Percentiles rank a stretch among this genome's conserved stretches.
phyloP scores from a whole-genome alignment of 108 stramenopile species.

The Stephanodiscus triporus region DNA sequence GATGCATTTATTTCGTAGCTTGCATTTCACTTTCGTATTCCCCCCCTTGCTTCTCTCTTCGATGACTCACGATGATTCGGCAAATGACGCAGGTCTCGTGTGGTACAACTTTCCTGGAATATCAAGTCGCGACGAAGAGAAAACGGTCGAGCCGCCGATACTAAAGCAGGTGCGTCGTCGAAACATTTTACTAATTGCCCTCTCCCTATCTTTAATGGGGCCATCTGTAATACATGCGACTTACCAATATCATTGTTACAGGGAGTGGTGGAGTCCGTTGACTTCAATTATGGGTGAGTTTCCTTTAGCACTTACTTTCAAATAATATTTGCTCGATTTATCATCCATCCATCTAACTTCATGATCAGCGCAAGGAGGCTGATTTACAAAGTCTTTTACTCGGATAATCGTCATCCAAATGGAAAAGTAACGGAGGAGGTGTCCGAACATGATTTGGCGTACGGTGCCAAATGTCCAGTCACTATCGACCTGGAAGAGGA shows the following conservation, averaged over 20 bases:
- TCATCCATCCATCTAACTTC: neutral
- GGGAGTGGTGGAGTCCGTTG: slow-evolving; percentile 11
- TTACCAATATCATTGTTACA: neutral
- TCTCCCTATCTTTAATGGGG: no score
- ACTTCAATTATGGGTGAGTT: slow-evolving; percentile 5
- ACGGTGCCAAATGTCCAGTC: slow-evolving; percentile 10
- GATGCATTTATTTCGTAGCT: neutral
- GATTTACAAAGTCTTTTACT: neutral
- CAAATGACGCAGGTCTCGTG: slow-evolving; percentile 4
- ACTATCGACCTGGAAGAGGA: slow-evolving; percentile 7
- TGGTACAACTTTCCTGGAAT: slow-evolving; percentile 1
- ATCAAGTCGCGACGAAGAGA: neutral
- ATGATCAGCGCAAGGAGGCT: slow-evolving; percentile 2
- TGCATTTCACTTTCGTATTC: neutral
- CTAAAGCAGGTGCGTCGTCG: slow-evolving; percentile 1
- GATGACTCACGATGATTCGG: no score
- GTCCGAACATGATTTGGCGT: slow-evolving; percentile 2
- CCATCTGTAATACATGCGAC: no score
- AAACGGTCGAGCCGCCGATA: neutral
- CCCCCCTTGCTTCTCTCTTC: neutral
- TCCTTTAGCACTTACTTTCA: neutral
- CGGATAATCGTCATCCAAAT: neutral
- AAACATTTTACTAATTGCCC: no score
- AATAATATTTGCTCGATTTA: neutral
- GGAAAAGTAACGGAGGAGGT: slow-evolving; percentile 4